Evolutionary conservation across 2,329 filamentous ascomycete genomes (phyloP).

Genomic region (Chaetomiaceae sp.): DNA sequence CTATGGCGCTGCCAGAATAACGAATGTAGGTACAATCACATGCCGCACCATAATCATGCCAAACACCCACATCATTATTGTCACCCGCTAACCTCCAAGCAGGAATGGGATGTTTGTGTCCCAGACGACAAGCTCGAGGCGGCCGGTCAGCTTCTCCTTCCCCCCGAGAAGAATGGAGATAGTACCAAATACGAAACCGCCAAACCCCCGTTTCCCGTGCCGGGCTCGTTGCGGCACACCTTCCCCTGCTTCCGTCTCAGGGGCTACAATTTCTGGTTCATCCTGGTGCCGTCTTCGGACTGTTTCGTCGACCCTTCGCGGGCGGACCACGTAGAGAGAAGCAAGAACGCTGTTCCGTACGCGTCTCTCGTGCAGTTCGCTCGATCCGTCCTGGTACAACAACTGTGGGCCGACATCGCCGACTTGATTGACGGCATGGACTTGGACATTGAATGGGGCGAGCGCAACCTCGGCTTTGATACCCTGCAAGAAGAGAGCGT

Average conservation of each 20-base stretch:
- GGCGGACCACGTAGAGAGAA: background rate
- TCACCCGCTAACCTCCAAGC: background rate
- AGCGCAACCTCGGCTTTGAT: background rate
- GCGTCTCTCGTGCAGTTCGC: slow-evolving; percentile 3
- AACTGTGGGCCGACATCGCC: background rate
- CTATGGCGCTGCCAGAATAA: background rate
- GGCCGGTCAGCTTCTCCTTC: background rate
- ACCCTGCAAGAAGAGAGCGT: background rate
- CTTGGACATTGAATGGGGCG: background rate
- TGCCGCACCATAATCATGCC: background rate
- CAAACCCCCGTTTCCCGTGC: background rate
- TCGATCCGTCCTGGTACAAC: slow-evolving; percentile 2
- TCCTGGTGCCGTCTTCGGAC: slow-evolving; percentile 1
- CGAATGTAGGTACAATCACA: background rate
- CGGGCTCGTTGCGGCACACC: background rate
- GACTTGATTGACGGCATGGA: slow-evolving; percentile 10
- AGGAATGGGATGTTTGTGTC: slow-evolving; percentile 9
- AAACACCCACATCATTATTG: background rate
- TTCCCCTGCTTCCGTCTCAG: slow-evolving; percentile 3
- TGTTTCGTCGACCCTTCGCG: slow-evolving; percentile 1
- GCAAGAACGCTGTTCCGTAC: slow-evolving; percentile 5
- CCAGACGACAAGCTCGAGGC: background rate
- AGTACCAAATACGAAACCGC: background rate
- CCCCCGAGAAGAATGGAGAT: background rate
- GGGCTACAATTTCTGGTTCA: slow-evolving; percentile 5